A percentile compares a stretch with the other conserved stretches of the same genome.
phyloP scores from a whole-genome alignment of 75 land plant species.

The Ceratopteris richardii region DNA sequence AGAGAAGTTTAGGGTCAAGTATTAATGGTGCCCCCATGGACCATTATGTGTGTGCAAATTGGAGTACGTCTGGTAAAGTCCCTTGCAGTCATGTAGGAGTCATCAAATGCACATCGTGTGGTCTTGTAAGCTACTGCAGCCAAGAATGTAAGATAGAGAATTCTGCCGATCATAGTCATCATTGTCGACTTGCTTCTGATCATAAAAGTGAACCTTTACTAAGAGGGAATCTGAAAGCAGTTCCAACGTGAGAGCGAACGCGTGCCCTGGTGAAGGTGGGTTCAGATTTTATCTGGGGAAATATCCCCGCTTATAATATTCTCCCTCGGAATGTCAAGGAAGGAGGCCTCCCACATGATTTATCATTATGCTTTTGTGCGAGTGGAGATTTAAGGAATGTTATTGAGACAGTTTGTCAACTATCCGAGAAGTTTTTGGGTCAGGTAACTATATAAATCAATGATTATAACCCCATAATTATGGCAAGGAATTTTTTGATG shows the following conservation, averaged over 20 bases:
- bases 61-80: too few species aligned
- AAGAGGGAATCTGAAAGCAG: too few species aligned
- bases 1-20: background rate
- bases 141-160: conserved; percentile 1
- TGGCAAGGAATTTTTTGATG: conserved; percentile 7
- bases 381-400: conserved; percentile 2
- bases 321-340: background rate
- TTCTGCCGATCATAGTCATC: background rate
- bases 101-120: background rate
- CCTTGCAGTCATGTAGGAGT: background rate
- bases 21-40: conserved; percentile 1
- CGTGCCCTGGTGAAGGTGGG: background rate
- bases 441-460: conserved; percentile 1
- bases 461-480: conserved; percentile 2
- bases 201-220: too few species aligned
- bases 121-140: conserved; percentile 6
- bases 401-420: conserved; percentile 2
- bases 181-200: too few species aligned
- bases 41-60: too few species aligned
- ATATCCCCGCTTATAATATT: conserved; percentile 1
- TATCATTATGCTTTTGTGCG: background rate
- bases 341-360: too few species aligned
- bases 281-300: conserved; percentile 7
- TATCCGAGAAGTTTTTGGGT: background rate
- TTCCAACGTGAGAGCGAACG: background rate